These are phyloP conservation scores for Trichoderma reesei DNA, from an alignment of 495 filamentous ascomycete genomes.

Conservation along the genomic window DNA sequence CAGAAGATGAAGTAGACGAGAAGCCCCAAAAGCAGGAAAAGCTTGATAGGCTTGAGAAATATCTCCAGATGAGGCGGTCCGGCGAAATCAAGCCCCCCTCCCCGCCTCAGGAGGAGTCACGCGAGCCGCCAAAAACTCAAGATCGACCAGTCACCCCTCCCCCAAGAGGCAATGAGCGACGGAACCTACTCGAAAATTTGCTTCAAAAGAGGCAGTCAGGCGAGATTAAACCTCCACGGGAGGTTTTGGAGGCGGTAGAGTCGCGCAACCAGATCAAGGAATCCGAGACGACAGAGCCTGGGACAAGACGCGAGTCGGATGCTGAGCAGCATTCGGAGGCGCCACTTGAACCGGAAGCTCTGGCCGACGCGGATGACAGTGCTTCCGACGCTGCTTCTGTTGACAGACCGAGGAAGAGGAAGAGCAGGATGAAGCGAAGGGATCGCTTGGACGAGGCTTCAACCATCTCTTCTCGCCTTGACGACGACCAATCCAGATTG, in stretches of 20 bases:
- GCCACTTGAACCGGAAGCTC: background rate
- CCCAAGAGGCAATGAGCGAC: background rate
- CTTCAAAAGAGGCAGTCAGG: background rate
- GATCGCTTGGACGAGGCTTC: background rate
- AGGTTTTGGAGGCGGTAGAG: background rate
- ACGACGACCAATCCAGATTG: background rate
- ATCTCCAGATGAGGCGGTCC: background rate
- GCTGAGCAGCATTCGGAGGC: background rate
- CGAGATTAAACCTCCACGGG: background rate
- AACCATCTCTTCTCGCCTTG: background rate
- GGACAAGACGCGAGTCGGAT: background rate
- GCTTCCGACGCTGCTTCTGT: background rate
- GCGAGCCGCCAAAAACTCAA: background rate
- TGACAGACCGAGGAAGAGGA: background rate
- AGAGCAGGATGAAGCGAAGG: conserved; percentile 19
- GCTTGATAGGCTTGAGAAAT: background rate
- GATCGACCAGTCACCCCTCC: background rate
- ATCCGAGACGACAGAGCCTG: background rate
- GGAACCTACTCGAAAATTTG: background rate
- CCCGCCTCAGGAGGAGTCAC: background rate
- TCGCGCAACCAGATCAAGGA: background rate
- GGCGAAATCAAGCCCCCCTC: background rate
- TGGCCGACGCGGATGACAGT: background rate
- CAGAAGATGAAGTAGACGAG: conserved; percentile 22
- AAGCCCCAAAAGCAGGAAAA: conserved; percentile 12